Evolutionary conservation across 306 rosid species (phyloP), one percentile per base, ranked within the genome.

Genomic region (Cicer yamashitae): DNA sequence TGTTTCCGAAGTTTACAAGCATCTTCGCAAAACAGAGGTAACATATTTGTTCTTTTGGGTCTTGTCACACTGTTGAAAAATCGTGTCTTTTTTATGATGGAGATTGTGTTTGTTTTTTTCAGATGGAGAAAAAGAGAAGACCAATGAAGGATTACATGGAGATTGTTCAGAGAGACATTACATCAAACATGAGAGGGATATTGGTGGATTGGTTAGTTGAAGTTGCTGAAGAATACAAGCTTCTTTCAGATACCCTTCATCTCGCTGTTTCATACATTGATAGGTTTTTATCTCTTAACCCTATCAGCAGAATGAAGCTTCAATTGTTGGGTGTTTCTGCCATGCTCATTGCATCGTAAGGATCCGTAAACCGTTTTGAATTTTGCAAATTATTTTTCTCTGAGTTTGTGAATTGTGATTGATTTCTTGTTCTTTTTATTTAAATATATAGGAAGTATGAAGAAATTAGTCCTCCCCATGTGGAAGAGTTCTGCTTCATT

Each of bases 161-260:
- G 45, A 83, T 17, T 39, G 64, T 89, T 83, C 97, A 91, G 86
- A 81, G 17, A 6, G 92, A 87, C 13, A 50, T 93, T 18, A 82
- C 85, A 52, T 60, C 89, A 0, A 81, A 80, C 45, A 88, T 85
- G 94, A 91, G 98, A 74, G 97, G 90, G 9, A 66, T 81, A 7
- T 75, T 91, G 69, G 89, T 94, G 7, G 98, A 91, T 75, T 93
- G 98, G 98, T 75, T 94, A 56, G 94, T 89, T 4, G 91, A 88
- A 6, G 91, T 94, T 67, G 96, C 89, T 0, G 96, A 91, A 40
- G 90, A 91, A 12, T 87, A 87, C 73, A 86, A 87, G 79, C 98
- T 94, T 22, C 82, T 84, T 25, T 47, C 96, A 0, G 97, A 94
- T 12, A 87, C 96, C 9, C 81, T 91, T 14, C 81, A 70, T 69